Base-by-base conservation (phyloP, 345 rosid species). In the Eucalyptus regnans region DNA sequence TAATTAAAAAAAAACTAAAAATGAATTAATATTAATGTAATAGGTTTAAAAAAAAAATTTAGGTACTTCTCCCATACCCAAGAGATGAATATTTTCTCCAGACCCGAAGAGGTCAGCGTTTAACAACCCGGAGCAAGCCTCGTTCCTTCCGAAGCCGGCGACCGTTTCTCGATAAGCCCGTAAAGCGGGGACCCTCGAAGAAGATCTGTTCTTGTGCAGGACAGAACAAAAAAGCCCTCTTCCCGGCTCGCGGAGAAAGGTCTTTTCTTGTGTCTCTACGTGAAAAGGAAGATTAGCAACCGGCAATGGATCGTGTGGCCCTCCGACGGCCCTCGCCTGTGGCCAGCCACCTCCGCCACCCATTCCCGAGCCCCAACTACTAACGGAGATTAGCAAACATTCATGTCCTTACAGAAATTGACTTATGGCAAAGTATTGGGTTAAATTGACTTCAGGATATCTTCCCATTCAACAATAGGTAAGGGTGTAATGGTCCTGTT, bases 51-150 rank as follows among this genome's bases (percentile, higher is more conserved):
- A n/a, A n/a, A n/a, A n/a, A n/a, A n/a, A n/a, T n/a, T 49, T 37
- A 37, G 50, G 11, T 56, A 56, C 12, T 56, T 56, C 10, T 56
- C 12, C 5, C 2, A 3, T 1, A 92, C 92, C 97, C 97, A 94
- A 90, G 93, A 91, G 94, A 95, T 84, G 50, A 50, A 50, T 50
- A 50, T 50, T 50, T 49, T 12, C 50, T 50, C 89, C 95, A 97
- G 98, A 91, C 52, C 98, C 99, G 15, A 95, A 97, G 88, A 95
- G 97, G 89, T 97, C 99, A 88, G 94, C 92, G 90, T 93, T 96
- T 90, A 94, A 92, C 91, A 95, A 87, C 90, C 97, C 93, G 2
- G 92, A 90, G 87, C 93, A 97, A 11, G 96, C 96, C 91, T 94
- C 96, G 80, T 95, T 95, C 12, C 96, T 96, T 87, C 99, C 90